Base-by-base conservation (phyloP, 768 basidiomycete species). In the Boletus coccyginus region DNA sequence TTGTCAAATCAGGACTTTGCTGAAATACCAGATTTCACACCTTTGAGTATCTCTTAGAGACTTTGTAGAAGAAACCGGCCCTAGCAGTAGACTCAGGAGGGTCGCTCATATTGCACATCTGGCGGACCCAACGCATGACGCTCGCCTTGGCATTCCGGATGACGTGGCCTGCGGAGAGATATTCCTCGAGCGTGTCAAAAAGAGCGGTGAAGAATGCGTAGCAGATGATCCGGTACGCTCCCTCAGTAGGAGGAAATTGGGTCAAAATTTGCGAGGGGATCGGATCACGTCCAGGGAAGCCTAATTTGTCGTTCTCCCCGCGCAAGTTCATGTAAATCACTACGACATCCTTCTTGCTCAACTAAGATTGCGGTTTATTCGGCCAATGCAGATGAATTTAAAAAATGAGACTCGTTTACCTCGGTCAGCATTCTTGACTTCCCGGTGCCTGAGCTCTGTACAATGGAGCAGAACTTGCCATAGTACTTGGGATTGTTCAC, bases 281-380 rank as follows among this genome's bases (percentile, higher is more conserved):
- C 3, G 7, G 4, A 52, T 67, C 66, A 0, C 53, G 66, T 4
- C 2, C 1, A 17, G 66, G 66, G 38, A 65, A 65, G 4, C 57
- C 41, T 0, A 8, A 29, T 21, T 24, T 7, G 7, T 66, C 65
- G 0, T 10, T 21, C 8, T 21, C 16, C 1, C 1, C 33, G 7
- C 56, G 57, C 12, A 68, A 13, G 52, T 59, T 62, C 50, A 65
- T 61, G 40, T 65, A 65, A 2, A 65, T 36, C 0, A 67, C 66
- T 1, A 62, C 11, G 36, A 62, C 58, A 6, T 29, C n/a, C 11
- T 57, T 65, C 31, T 56, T 55, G 40, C 46, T 31, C 24, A 64
- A 45, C 60, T 63, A 31, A 3, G 27, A 27, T 27, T 27, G 27
- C 3, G 13, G 0, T 14, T 17, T 1, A 46, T 32, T 49, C 7